Evolutionary conservation across 805 yeast species (phyloP), one percentile per base, ranked within the genome.

Genomic region (Zygosaccharomyces bailii): DNA sequence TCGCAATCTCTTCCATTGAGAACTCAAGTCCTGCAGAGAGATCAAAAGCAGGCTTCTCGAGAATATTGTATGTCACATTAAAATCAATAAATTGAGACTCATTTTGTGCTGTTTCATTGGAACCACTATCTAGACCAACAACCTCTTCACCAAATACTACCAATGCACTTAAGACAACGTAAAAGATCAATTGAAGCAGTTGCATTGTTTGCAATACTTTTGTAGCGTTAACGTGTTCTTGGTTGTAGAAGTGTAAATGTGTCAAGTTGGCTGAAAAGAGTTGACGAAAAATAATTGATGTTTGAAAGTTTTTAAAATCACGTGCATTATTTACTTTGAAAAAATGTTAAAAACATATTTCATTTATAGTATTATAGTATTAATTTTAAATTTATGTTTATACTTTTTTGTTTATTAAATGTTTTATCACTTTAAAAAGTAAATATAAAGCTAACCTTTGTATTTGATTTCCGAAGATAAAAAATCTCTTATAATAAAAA

Each of bases 1-100:
- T 64, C 29, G 78, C 63, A 20, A 71, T 67, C 30, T 84, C 83
- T 24, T 82, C 82, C 52, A 76, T 75, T 58, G 49, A 69, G 63
- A 57, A 75, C 69, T 57, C 62, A n/a, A 55, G 34, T 18, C 75
- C 67, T 20, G 70, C 76, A 16, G 69, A 54, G 4, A 68, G 57
- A 5, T 59, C 54, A 14, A 65, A 49, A 6, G 63, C 69, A 32
- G 77, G 76, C 43, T 59, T 67, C 49, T 73, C 81, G 38, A 69
- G 62, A 45, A 83, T 65, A 9, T 58, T 47, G 55, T 80, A 84
- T 34, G 70, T 70, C 38, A 81, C 71, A 37, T 65, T 63, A 52
- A 78, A 70, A 47, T 76, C 66, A 60, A 59, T 48, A 34, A 31
- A 43, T 31, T 45, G 37, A 14, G 45, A 46, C 32, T 36, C 46